A percentile compares a stretch with the other conserved stretches of the same genome.
phyloP scores from a whole-genome alignment of 2,329 filamentous ascomycete species.

The Cercospora beticola region DNA sequence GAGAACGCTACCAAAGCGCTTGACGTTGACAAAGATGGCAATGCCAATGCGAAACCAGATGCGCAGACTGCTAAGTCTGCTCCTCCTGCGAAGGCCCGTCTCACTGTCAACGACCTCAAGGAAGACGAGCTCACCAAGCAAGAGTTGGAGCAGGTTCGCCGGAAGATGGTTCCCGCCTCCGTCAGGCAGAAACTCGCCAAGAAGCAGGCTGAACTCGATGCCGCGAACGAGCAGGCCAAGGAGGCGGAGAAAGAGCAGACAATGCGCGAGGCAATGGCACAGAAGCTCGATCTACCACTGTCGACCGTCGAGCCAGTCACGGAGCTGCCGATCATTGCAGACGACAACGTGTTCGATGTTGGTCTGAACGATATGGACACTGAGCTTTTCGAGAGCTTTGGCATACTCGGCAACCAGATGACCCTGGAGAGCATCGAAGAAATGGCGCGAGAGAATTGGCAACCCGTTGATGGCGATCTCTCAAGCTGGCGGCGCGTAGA shows the following conservation, averaged over 20 bases:
- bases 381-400: constrained; percentile 1
- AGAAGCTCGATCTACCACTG: constrained; percentile 29
- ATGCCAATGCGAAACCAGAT: constrained; percentile 33
- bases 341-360: constrained; percentile 16
- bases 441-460: constrained; percentile 1
- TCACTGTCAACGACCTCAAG: constrained; percentile 21
- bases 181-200: constrained; percentile 22
- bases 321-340: constrained; percentile 2
- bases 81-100: constrained; percentile 15
- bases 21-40: constrained; percentile 50
- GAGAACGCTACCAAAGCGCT: constrained; percentile 49
- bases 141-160: constrained; percentile 15
- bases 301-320: background rate
- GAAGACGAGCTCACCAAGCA: constrained; percentile 20
- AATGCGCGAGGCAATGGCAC: constrained; percentile 32
- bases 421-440: constrained; percentile 8
- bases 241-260: constrained; percentile 31
- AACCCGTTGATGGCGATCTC: constrained; percentile 7
- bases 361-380: constrained; percentile 1
- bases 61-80: constrained; percentile 1
- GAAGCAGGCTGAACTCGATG: constrained; percentile 24
- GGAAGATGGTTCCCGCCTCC: constrained; percentile 13
- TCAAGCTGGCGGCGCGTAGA: constrained; percentile 7
- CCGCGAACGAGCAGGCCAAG: constrained; percentile 21
- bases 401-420: constrained; percentile 11